Evolutionary conservation across 768 basidiomycete genomes (phyloP), one percentile per base, ranked within the genome.

Genomic region (Panaeolus papilionaceus): DNA sequence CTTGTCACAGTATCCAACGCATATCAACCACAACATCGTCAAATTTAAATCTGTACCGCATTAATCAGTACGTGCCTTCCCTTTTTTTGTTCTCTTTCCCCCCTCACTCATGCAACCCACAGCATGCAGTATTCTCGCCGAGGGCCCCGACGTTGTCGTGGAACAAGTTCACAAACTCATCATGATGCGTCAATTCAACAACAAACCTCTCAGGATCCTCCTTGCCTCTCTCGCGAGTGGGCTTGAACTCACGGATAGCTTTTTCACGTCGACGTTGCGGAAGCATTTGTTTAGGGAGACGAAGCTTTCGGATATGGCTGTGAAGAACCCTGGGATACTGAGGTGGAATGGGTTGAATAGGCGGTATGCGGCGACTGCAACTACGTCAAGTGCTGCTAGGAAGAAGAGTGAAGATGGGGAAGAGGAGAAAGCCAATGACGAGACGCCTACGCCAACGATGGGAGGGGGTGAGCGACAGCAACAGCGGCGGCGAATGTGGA

Each of bases 281-380:
- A 97, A 97, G 73, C 92, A 92, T 72, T 77, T 96, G 28, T 86
- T 92, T 42, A 85, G 96, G 14, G 95, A 98, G 77, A 81, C 95
- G 77, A 87, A 88, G 68, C 76, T 92, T 8, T 85, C 82, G 18
- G 92, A 95, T 71, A 78, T 84, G 0, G 90, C 91, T 0, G 86
- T 89, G n/a, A 86, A 87, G 65, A 88, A 86, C 33, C 88, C 86
- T 2, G 89, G 90, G 38, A 70, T 79, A 10, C 70, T 92, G 37
- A 85, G 83, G 62, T 94, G 89, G 89, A 92, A 91, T 70, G 75
- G 77, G 1, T 67, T 83, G 1, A 85, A 83, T 58, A 87, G 88
- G 66, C 85, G 92, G 14, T 91, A 87, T 73, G 84, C 85, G 7
- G 72, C 85, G 12, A 79, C 78, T 0, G 75, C 75, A 0, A 78